Conservation (phyloP, 176 grass and related monocot genomes). For the Pontederia crassipes region DNA sequence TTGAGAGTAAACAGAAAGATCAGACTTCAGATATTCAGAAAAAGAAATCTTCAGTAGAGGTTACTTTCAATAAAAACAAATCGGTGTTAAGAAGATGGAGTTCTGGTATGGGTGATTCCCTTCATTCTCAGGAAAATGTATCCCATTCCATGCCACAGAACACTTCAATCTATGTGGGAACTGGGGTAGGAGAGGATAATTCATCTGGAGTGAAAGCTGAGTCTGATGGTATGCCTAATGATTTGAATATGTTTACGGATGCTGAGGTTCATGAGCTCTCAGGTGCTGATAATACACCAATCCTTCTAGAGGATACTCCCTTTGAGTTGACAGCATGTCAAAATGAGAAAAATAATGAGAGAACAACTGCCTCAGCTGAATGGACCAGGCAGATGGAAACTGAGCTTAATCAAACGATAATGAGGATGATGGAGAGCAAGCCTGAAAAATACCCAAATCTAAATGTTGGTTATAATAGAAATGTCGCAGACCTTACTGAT, state of each 20-base stretch:
- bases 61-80: conserved; percentile 32
- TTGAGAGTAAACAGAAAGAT: conserved; percentile 81
- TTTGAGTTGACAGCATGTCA: conserved; percentile 29
- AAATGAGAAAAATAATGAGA: conserved; percentile 40
- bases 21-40: conserved; percentile 46
- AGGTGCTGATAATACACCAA: conserved; percentile 6
- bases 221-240: conserved; percentile 12
- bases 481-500: conserved; percentile 28
- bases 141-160: conserved; percentile 38
- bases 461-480: conserved; percentile 26
- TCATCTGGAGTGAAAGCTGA: conserved; percentile 28
- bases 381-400: conserved; percentile 91
- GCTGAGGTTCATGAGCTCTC: conserved; percentile 9
- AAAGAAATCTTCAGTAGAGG: conserved; percentile 53
- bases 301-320: conserved; percentile 21
- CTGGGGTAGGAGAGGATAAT: conserved; percentile 30
- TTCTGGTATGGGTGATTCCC: conserved; percentile 74
- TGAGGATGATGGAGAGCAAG: conserved; percentile 86
- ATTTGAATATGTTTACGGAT: conserved; percentile 7
- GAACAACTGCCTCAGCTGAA: conserved; percentile 53
- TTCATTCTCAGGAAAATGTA: conserved; percentile 35
- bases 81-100: conserved; percentile 84
- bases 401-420: conserved; percentile 88
- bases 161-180: conserved; percentile 33
- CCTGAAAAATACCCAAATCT: conserved; percentile 48